phyloP scores from a whole-genome alignment of 805 yeast species.

The Ogataea nakhonphanomensis region DNA sequence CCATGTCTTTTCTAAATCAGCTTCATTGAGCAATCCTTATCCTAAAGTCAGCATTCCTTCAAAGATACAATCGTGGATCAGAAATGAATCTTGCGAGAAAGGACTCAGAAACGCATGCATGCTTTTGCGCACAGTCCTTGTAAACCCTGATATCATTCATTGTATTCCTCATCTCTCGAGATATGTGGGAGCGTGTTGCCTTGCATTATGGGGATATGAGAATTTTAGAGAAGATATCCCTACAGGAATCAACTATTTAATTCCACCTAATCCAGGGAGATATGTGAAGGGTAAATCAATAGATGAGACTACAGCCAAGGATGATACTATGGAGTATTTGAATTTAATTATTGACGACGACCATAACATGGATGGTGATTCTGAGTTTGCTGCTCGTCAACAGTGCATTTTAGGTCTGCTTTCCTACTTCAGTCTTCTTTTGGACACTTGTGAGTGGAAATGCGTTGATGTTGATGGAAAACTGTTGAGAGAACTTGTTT shows the following conservation, averaged over 20 bases:
- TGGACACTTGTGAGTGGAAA: conserved; percentile 7
- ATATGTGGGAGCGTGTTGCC: conserved; percentile 8
- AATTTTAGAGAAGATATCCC: conserved; percentile 16
- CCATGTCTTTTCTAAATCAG: neutral
- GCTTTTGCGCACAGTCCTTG: conserved; percentile 26
- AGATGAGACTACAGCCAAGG: conserved; percentile 9
- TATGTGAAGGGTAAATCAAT: conserved; percentile 6
- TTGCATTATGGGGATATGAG: conserved; percentile 20
- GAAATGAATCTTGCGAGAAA: conserved; percentile 2
- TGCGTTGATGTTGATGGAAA: neutral
- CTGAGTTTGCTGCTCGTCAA: conserved; percentile 5
- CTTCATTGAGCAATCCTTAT: neutral
- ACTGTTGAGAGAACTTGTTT: conserved; percentile 6
- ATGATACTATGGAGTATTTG: conserved; percentile 18
- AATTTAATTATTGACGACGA: conserved; percentile 15
- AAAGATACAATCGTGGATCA: conserved; percentile 13
- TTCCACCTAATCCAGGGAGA: conserved; percentile 3
- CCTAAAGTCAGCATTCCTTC: conserved; percentile 1
- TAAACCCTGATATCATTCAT: conserved; percentile 22
- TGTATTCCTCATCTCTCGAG: conserved; percentile 27
- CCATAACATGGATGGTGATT: neutral
- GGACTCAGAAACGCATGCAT: conserved; percentile 28
- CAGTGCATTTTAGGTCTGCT: conserved; percentile 11
- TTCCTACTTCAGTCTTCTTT: conserved; percentile 10
- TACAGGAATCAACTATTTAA: neutral